Conservation (phyloP, 1,284 basidiomycete genomes). For the Apiotrichum siamense region DNA sequence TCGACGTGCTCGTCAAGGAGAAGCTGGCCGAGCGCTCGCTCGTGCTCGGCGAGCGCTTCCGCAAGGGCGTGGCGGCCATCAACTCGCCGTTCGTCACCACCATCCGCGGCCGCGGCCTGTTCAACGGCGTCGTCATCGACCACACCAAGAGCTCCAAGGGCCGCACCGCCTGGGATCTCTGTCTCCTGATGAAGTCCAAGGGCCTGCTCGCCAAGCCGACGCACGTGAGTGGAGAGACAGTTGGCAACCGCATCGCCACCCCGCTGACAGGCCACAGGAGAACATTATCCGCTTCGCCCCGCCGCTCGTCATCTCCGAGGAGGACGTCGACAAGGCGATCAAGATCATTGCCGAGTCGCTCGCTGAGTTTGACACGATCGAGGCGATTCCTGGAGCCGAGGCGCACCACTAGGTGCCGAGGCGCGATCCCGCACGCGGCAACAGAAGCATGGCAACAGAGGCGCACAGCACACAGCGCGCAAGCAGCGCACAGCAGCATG, state of each 20-base stretch:
- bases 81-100: slow-evolving; percentile 63
- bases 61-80: slow-evolving; percentile 59
- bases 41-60: slow-evolving; percentile 74
- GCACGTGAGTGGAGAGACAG: slow-evolving; percentile 56
- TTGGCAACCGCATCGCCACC: neutral
- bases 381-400: slow-evolving; percentile 64
- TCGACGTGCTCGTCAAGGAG: slow-evolving; percentile 83
- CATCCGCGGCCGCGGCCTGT: slow-evolving; percentile 77
- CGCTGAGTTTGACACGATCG: slow-evolving; percentile 66
- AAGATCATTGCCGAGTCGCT: slow-evolving; percentile 71
- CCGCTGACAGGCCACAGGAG: neutral
- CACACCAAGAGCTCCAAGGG: slow-evolving; percentile 68
- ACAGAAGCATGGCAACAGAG: too few relatives aligned
- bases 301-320: slow-evolving; percentile 84
- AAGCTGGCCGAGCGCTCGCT: slow-evolving; percentile 72
- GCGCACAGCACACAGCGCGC: too few relatives aligned
- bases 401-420: slow-evolving; percentile 14
- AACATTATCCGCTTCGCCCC: slow-evolving; percentile 79
- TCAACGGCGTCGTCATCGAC: slow-evolving; percentile 94
- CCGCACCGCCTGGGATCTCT: slow-evolving; percentile 91
- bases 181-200: slow-evolving; percentile 81
- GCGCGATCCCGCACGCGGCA: too few relatives aligned
- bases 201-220: slow-evolving; percentile 84
- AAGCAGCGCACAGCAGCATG: too few relatives aligned
- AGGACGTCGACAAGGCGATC: slow-evolving; percentile 70